Percentiles rank a stretch among this genome's conserved stretches.
Conservation (phyloP, 2,329 filamentous ascomycete species). For the Diaporthe sp. region DNA sequence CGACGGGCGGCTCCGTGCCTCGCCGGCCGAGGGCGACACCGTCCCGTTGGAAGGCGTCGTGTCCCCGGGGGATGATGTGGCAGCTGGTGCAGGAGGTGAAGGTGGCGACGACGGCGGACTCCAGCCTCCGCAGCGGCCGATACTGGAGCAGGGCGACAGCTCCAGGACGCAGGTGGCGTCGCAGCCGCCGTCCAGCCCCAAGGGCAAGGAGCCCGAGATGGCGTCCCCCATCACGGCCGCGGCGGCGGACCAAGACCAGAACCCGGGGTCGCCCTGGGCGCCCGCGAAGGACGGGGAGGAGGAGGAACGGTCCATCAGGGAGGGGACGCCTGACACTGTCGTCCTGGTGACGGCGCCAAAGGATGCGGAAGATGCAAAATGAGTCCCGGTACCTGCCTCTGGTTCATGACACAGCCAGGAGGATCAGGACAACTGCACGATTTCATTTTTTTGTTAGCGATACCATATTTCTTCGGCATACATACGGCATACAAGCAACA, state of each 20-base stretch:
- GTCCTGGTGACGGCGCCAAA: constrained; percentile 33
- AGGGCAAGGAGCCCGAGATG: constrained; percentile 36
- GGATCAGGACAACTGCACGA: constrained; percentile 4
- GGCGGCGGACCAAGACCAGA: neutral
- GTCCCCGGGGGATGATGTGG: constrained; percentile 30
- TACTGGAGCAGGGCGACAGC: constrained; percentile 39
- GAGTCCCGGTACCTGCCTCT: neutral
- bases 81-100: neutral
- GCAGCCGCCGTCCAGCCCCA: constrained; percentile 38
- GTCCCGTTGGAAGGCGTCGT: constrained; percentile 54
- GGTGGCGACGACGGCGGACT: constrained; percentile 13
- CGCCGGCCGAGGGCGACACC: constrained; percentile 40
- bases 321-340: constrained; percentile 37
- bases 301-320: neutral
- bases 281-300: neutral
- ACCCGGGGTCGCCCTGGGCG: neutral
- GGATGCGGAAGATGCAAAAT: constrained; percentile 12
- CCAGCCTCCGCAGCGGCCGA: constrained; percentile 34
- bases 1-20: constrained; percentile 55
- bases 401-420: neutral
- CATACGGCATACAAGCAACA: constrained; percentile 19
- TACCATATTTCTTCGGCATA: constrained; percentile 32
- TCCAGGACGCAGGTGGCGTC: constrained; percentile 39
- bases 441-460: constrained; percentile 19
- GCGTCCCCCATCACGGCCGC: neutral